A percentile compares a stretch with the other conserved stretches of the same genome.
These are phyloP conservation scores for Puccinia novopanici DNA, from an alignment of 1,284 basidiomycete species.

Conservation along the genomic window DNA sequence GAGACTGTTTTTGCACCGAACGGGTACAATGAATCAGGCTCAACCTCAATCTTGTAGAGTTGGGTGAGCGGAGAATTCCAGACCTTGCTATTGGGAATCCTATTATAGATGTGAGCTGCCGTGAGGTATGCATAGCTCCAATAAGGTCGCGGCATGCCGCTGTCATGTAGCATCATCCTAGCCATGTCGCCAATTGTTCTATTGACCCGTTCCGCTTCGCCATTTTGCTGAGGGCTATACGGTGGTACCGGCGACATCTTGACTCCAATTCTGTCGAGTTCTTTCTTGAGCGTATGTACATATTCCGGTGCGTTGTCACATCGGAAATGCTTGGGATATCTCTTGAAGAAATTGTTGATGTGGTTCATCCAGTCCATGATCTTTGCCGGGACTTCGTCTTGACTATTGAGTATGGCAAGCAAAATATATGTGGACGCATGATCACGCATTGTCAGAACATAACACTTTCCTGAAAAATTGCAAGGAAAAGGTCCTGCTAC, in stretches of 20 bases:
- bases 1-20: background rate
- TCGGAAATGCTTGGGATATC: background rate
- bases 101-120: background rate
- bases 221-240: conserved; percentile 25
- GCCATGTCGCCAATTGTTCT: conserved; percentile 17
- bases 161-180: conserved; percentile 7
- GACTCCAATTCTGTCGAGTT: background rate
- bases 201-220: conserved; percentile 18
- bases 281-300: background rate
- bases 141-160: background rate
- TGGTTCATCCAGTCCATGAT: background rate
- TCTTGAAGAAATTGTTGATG: background rate
- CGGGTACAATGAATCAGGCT: background rate
- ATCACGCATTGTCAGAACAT: background rate
- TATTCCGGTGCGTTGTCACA: conserved; percentile 17
- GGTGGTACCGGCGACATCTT: background rate
- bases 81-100: background rate
- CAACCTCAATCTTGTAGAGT: background rate
- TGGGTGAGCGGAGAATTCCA: background rate
- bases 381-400: background rate
- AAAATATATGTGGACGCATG: conserved; percentile 19
- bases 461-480: background rate
- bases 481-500: background rate
- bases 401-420: background rate
- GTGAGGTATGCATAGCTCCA: background rate